Evolutionary conservation across 345 rosid species (phyloP).

Genomic region (Ceriops tagal): DNA sequence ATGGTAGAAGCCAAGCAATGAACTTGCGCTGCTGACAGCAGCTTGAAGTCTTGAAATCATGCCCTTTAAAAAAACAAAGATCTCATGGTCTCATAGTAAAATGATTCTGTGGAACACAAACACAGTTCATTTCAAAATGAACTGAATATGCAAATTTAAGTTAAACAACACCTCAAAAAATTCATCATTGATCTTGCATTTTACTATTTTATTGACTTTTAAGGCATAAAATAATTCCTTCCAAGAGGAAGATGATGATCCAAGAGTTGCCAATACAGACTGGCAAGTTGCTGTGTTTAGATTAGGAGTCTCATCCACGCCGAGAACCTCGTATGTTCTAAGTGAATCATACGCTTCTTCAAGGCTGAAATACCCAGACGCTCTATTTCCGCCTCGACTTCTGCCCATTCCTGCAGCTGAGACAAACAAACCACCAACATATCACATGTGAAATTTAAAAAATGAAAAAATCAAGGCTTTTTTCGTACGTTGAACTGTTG

Average conservation of each 20-base stretch:
- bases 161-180: slow-evolving; percentile 50
- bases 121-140: not conserved
- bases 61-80: slow-evolving; percentile 38
- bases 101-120: not conserved
- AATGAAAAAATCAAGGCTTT: not conserved
- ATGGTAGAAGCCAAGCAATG: slow-evolving; percentile 70
- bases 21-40: slow-evolving; percentile 54
- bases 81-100: not conserved
- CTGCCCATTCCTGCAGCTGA: slow-evolving; percentile 22
- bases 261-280: slow-evolving; percentile 42
- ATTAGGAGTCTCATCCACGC: slow-evolving; percentile 51
- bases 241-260: slow-evolving; percentile 50
- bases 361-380: slow-evolving; percentile 36
- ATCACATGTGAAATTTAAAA: not conserved
- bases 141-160: not conserved
- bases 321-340: slow-evolving; percentile 73
- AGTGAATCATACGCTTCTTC: slow-evolving; percentile 79
- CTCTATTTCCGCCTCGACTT: slow-evolving; percentile 15
- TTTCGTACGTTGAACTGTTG: not conserved
- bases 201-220: slow-evolving; percentile 57
- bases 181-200: slow-evolving; percentile 47
- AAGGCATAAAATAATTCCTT: slow-evolving; percentile 71
- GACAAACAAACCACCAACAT: not conserved
- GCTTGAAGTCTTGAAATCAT: slow-evolving; percentile 60
- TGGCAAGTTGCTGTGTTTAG: slow-evolving; percentile 46